phyloP scores from a whole-genome alignment of 768 basidiomycete genomes.

The Lactarius pseudohatsudake region DNA sequence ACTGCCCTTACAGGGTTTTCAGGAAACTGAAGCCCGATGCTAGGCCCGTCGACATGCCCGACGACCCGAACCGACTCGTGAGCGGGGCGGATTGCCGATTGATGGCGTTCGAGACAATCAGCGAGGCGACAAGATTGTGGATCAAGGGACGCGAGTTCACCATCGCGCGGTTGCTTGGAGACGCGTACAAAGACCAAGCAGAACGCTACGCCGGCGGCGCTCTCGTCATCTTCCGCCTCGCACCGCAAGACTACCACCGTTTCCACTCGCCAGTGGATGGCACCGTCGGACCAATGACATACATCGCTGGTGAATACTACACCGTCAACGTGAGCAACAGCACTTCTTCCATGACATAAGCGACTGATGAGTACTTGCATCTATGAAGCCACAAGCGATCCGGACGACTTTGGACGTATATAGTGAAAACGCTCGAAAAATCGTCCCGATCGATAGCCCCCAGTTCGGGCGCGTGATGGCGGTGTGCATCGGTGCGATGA shows the following conservation, averaged over 20 bases:
- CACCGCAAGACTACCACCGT: constrained; percentile 95
- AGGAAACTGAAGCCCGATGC: constrained; percentile 86
- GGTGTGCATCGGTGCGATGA: constrained; percentile 92
- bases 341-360: background rate
- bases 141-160: constrained; percentile 97
- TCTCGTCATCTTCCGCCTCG: constrained; percentile 85
- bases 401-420: constrained; percentile 89
- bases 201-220: constrained; percentile 78
- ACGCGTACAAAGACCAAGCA: constrained; percentile 65
- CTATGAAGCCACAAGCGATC: constrained; percentile 81
- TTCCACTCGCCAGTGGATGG: constrained; percentile 91
- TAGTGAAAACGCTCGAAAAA: constrained; percentile 90
- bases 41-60: constrained; percentile 68
- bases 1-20: constrained; percentile 26
- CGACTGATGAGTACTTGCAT: background rate
- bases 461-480: constrained; percentile 91
- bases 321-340: constrained; percentile 80
- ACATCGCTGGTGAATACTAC: constrained; percentile 91
- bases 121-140: constrained; percentile 88
- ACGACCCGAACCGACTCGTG: constrained; percentile 77
- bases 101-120: constrained; percentile 87
- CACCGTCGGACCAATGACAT: constrained; percentile 74
- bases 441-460: constrained; percentile 87
- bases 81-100: constrained; percentile 95
- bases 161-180: constrained; percentile 75